phyloP scores from a whole-genome alignment of 148 eudicot genomes.

The Rhododendron griersonianum region DNA sequence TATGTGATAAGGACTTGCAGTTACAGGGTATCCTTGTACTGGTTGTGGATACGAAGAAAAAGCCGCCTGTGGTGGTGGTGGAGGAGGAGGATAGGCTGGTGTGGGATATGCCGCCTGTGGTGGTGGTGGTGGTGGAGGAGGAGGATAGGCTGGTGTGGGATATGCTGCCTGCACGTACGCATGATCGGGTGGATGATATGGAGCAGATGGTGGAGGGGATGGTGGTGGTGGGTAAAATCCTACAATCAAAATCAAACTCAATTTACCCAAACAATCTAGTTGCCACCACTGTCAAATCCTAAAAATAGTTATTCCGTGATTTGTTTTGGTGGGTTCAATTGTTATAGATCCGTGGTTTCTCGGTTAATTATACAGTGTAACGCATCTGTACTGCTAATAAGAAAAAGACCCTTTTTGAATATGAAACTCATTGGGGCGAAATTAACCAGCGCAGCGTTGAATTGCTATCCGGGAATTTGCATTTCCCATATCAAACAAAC shows the following conservation, averaged over 20 bases:
- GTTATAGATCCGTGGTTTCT: not conserved
- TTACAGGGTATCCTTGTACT: slow-evolving; percentile 5
- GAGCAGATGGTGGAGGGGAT: slow-evolving; percentile 4
- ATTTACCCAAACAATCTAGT: not conserved
- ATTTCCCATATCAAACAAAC: not conserved
- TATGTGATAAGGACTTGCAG: not conserved
- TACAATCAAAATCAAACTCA: not conserved
- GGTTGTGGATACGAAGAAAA: not conserved
- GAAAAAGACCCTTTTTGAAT: not conserved
- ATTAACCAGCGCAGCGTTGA: not conserved
- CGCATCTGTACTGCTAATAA: not conserved
- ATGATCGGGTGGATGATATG: not conserved
- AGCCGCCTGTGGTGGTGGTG: not conserved
- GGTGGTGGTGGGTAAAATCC: not conserved
- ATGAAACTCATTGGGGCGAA: not conserved
- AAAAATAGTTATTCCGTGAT: not conserved
- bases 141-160: not conserved
- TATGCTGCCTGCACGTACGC: not conserved
- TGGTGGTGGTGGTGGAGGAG: not conserved
- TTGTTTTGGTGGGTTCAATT: not conserved
- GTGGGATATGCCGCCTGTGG: not conserved
- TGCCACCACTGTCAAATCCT: not conserved
- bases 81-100: not conserved
- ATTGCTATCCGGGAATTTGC: not conserved
- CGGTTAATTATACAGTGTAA: not conserved